A percentile compares a stretch with the other conserved stretches of the same genome.
Evolutionary conservation across 208 protist genomes (phyloP).

Genomic region (Trichomonas gallinae): DNA sequence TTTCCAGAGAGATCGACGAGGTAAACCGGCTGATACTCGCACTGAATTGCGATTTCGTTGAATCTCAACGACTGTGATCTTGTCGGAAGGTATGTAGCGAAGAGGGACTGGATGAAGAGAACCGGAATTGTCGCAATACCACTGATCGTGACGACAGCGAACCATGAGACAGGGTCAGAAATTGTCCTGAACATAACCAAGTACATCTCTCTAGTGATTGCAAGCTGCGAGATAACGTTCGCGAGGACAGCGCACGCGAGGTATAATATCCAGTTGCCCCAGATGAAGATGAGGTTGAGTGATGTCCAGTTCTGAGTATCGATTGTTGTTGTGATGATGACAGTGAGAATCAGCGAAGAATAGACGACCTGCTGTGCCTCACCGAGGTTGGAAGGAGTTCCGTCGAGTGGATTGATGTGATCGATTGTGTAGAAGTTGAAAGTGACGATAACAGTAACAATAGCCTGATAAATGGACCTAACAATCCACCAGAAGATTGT

Average conservation of each 20-base stretch:
- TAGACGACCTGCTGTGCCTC: background rate
- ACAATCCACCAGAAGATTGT: constrained; percentile 12
- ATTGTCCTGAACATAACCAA: background rate
- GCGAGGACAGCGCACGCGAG: background rate
- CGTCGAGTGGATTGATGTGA: background rate
- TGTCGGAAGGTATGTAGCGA: background rate
- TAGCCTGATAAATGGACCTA: background rate
- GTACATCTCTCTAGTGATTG: background rate
- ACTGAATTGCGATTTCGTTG: background rate
- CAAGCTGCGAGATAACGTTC: background rate
- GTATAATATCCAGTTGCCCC: constrained; percentile 3
- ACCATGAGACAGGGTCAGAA: background rate
- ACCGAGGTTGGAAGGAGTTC: background rate
- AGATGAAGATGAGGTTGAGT: constrained; percentile 12
- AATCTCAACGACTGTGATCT: background rate
- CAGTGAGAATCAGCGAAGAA: background rate
- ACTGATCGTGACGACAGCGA: background rate
- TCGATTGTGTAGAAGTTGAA: background rate
- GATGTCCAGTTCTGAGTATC: background rate
- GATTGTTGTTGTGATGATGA: background rate
- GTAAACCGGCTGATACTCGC: background rate
- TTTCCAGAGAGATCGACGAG: background rate
- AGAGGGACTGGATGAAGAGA: background rate
- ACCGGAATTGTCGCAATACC: background rate
- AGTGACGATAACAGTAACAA: background rate